Evolutionary conservation across 345 rosid genomes (phyloP), one percentile per base, ranked within the genome.

Genomic region (Boechera retrofracta): DNA sequence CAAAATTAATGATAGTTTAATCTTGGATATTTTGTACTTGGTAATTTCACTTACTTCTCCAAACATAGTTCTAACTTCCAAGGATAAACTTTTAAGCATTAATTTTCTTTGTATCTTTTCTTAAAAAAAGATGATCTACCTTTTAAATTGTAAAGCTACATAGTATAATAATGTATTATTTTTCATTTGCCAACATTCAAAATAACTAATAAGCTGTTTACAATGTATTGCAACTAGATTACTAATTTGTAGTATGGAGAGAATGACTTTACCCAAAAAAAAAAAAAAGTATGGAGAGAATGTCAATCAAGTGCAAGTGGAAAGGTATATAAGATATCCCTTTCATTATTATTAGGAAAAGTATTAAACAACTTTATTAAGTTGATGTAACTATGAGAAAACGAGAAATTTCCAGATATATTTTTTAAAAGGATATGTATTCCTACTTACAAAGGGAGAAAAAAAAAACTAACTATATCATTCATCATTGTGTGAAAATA

Each of bases 281-380:
- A 10, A 41, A 36, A 8, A 41, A 11, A 41, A 10, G 45, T 13
- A 12, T 12, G 35, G 39, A 7, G 36, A 39, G 32, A 39, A 64
- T 64, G 68, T 4, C 69, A n/a, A 64, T 47, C 26, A 47, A 47
- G 2, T 47, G 69, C 69, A 65, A 65, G 15, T 31, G 15, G 5
- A 45, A 29, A 26, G 4, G 16, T 45, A 35, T 9, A 35, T 5
- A 47, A 48, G 16, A 10, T 16, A 32, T 26, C 0, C 15, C 51
- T 10, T 60, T 58, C 49, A 24, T 28, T 48, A 15, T 51, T 36
- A 26, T n/a, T 33, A 16, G 15, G 12, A 29, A 33, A 67, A 10
- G 5, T 36, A 35, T 21, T 36, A 67, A 2, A 4, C 24, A 49
- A 9, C 26, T 10, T 33, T n/a, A 38, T n/a, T 56, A n/a, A 26